Percentiles rank a stretch among this genome's conserved stretches.
These are phyloP conservation scores for Podila clonocystis DNA, from an alignment of 192 early-diverging fungal genomes.

Conservation along the genomic window DNA sequence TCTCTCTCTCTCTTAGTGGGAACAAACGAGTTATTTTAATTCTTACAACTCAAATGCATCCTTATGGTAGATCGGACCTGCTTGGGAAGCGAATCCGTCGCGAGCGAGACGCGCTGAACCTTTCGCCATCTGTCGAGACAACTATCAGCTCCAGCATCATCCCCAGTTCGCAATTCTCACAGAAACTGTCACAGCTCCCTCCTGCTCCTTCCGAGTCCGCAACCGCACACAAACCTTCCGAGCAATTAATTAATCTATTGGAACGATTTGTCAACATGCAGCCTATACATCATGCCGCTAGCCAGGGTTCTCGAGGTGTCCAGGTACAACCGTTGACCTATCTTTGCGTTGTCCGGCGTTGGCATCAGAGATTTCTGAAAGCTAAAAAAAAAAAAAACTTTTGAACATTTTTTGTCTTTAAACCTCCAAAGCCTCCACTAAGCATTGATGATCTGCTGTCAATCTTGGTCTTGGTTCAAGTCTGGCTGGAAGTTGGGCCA, in stretches of 20 bases:
- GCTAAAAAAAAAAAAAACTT: too few species aligned
- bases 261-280: conserved; percentile 11
- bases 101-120: background rate
- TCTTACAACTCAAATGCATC: background rate
- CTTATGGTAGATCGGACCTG: background rate
- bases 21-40: background rate
- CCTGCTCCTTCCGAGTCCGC: too few species aligned
- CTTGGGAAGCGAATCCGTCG: conserved; percentile 4
- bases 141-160: conserved; percentile 30
- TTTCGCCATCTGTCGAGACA: conserved; percentile 20
- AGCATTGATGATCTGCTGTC: conserved; percentile 17
- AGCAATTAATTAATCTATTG: conserved; percentile 1
- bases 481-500: conserved; percentile 12
- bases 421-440: conserved; percentile 22
- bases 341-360: background rate
- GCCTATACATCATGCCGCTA: conserved; percentile 8
- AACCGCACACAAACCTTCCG: background rate
- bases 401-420: background rate
- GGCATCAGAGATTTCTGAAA: background rate
- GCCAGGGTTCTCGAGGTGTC: conserved; percentile 35
- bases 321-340: conserved; percentile 2
- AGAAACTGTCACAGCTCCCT: background rate
- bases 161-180: conserved; percentile 22
- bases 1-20: background rate
- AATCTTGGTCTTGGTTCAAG: conserved; percentile 11